These are phyloP conservation scores for Corylus americana DNA, from an alignment of 306 rosid species.

Conservation along the genomic window DNA sequence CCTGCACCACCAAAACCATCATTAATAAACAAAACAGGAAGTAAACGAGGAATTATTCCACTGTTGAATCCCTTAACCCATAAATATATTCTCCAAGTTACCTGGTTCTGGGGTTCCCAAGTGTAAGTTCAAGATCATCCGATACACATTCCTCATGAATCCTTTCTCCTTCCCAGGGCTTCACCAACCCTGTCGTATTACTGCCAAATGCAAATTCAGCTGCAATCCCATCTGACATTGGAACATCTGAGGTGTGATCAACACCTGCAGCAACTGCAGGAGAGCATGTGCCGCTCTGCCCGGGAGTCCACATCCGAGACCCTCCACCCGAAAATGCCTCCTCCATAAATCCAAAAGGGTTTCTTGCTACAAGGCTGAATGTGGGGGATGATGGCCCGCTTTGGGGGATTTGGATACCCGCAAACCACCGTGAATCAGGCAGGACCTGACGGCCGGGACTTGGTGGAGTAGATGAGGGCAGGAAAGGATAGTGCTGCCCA, in stretches of 20 bases:
- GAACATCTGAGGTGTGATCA: conserved; percentile 46
- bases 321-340: conserved; percentile 48
- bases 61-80: neutral
- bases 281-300: conserved; percentile 66
- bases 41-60: neutral
- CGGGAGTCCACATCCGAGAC: conserved; percentile 60
- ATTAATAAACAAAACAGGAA: conserved; percentile 8
- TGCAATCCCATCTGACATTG: conserved; percentile 60
- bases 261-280: conserved; percentile 46
- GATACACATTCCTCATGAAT: conserved; percentile 63
- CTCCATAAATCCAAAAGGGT: conserved; percentile 48
- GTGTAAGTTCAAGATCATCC: conserved; percentile 68
- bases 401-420: conserved; percentile 50
- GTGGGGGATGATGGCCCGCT: conserved; percentile 67
- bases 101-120: conserved; percentile 53
- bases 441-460: conserved; percentile 53
- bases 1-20: conserved; percentile 26
- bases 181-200: conserved; percentile 49
- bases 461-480: conserved; percentile 62
- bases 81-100: conserved; percentile 15
- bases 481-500: conserved; percentile 41
- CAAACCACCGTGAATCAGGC: conserved; percentile 56
- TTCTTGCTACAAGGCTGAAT: conserved; percentile 52
- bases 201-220: conserved; percentile 62
- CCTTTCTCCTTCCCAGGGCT: conserved; percentile 72